phyloP scores from a whole-genome alignment of 139 green algal genomes.

The Micractinium conductrix region DNA sequence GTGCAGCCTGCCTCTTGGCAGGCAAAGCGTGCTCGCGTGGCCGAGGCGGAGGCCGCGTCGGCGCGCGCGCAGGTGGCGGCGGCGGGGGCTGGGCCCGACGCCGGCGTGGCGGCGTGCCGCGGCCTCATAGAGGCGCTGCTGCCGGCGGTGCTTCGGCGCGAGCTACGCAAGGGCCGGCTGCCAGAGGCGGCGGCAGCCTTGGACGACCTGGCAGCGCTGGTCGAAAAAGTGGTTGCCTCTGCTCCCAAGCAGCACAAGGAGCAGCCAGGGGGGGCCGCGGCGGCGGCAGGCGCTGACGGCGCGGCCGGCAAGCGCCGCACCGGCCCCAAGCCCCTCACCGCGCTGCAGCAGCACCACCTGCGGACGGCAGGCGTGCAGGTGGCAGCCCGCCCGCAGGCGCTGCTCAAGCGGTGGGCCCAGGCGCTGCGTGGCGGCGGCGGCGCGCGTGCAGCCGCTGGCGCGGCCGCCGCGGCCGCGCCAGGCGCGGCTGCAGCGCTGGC shows the following conservation, averaged over 20 bases:
- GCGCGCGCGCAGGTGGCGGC: neutral
- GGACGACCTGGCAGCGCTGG: neutral
- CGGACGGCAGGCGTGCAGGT: neutral
- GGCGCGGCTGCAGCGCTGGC: neutral
- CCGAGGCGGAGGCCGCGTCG: neutral
- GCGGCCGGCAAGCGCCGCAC: neutral
- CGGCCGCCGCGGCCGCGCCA: neutral
- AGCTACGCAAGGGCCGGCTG: neutral
- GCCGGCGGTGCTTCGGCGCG: neutral
- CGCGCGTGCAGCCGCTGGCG: neutral
- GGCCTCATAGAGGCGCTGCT: neutral
- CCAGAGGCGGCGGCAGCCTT: neutral
- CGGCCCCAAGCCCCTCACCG: neutral
- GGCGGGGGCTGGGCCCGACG: neutral
- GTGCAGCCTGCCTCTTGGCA: no score
- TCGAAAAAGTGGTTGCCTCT: neutral
- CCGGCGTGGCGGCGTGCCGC: neutral
- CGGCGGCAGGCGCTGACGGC: neutral
- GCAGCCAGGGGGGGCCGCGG: no score
- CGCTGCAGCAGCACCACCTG: neutral
- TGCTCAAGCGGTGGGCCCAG: neutral
- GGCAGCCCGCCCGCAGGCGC: neutral
- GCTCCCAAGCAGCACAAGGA: conserved; percentile 29
- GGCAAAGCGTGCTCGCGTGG: neutral
- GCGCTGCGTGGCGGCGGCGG: neutral